A percentile compares a stretch with the other conserved stretches of the same genome.
These are phyloP conservation scores for Sophora flavescens DNA, from an alignment of 306 rosid species.

Conservation along the genomic window DNA sequence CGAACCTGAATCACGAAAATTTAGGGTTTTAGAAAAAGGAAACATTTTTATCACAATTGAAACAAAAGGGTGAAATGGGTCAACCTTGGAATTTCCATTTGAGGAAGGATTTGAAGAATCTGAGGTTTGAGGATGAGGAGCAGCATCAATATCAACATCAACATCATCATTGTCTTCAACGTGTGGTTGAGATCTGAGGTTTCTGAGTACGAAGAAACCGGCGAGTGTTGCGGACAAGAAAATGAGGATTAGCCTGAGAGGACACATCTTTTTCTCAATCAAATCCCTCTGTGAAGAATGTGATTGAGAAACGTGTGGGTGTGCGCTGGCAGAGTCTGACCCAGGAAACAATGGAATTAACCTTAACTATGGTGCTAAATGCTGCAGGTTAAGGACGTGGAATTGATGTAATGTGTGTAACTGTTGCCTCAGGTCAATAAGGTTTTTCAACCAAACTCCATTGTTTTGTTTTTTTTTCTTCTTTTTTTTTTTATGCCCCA, in stretches of 20 bases:
- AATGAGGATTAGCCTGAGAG: constrained; percentile 76
- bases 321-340: constrained; percentile 9
- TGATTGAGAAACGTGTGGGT: constrained; percentile 13
- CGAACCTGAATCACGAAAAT: constrained; percentile 57
- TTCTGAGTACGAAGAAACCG: constrained; percentile 87
- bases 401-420: too few relatives aligned
- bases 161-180: constrained; percentile 38
- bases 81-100: constrained; percentile 46
- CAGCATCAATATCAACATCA: constrained; percentile 31
- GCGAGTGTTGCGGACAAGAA: constrained; percentile 98
- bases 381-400: background rate
- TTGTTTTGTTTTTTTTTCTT: too few relatives aligned
- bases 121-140: constrained; percentile 42
- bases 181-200: constrained; percentile 69
- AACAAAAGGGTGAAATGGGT: constrained; percentile 41
- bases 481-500: too few relatives aligned
- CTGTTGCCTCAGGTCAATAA: too few relatives aligned
- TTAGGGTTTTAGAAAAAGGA: constrained; percentile 23
- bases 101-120: constrained; percentile 54
- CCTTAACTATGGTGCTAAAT: constrained; percentile 15
- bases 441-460: too few relatives aligned
- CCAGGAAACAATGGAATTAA: background rate
- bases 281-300: constrained; percentile 6
- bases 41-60: constrained; percentile 7
- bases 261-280: constrained; percentile 68